Evolutionary conservation across 495 filamentous ascomycete genomes (phyloP), one percentile per base, ranked within the genome.

Genomic region (Aspergillus taichungensis): DNA sequence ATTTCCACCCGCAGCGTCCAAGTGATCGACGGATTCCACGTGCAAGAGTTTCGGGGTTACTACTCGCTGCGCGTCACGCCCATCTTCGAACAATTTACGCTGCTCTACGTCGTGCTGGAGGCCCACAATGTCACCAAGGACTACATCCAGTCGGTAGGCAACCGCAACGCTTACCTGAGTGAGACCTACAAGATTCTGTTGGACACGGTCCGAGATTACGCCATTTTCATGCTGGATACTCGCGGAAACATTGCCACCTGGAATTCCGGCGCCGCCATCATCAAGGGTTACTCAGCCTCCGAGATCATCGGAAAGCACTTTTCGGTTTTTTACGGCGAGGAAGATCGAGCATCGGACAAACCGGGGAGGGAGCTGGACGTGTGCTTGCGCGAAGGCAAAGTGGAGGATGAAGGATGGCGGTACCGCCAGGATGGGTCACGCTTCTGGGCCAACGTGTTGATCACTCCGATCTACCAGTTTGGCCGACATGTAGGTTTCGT

Each of bases 381-480:
- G 3, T 80, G 77, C 56, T 40, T 84, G 46, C 72, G 69, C 30
- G 76, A 83, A 10, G 79, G 79, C 30, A 68, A 73, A 6, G 73
- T 80, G 11, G 77, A 83, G 52, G 80, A 83, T 45, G 80, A 84
- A 50, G 77, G 77, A 4, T 84, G 80, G 80, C 74, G 80, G 8
- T 80, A 82, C 51, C 71, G 71, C 7, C 76, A 77, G 50, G 78
- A 84, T 54, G 78, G 79, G 2, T 67, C 56, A 6, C 71, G 75
- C 11, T 84, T 84, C 55, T 84, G 80, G 79, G 80, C 80, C 30
- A 83, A 82, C 48, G 80, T 84, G 18, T 67, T 76, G 57, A 81
- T 84, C 62, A 79, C 79, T 1, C 67, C 79, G 5, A 68, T 83
- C 33, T 77, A 76, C 42, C 69, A 75, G 38, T 64, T 71, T 34